Conservation (phyloP, 129 eudicot genomes). For the Deinandra increscens region DNA sequence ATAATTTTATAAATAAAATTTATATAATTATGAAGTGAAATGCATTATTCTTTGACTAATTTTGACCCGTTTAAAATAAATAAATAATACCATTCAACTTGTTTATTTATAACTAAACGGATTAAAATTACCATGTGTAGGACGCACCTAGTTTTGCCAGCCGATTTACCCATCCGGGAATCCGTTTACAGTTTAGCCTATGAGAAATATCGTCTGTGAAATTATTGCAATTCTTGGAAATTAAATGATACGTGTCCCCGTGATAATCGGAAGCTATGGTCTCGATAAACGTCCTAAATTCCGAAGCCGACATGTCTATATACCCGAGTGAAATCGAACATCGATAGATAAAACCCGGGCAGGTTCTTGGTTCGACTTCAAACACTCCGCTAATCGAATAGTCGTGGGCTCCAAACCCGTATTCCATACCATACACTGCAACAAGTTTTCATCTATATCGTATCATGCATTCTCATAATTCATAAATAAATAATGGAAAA, state of each 20-base stretch:
- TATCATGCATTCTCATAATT: too few species aligned
- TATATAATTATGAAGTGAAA: too few species aligned
- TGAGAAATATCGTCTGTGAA: constrained; percentile 65
- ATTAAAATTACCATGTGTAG: not conserved
- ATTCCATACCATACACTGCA: constrained; percentile 81
- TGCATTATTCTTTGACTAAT: too few species aligned
- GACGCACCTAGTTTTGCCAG: constrained; percentile 60
- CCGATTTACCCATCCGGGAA: constrained; percentile 86
- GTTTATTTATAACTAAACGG: not conserved
- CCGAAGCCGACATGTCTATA: constrained; percentile 48
- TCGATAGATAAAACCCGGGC: constrained; percentile 81
- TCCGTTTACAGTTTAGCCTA: constrained; percentile 53
- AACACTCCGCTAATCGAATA: constrained; percentile 79
- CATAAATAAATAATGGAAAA: too few species aligned
- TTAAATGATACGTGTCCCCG: constrained; percentile 79
- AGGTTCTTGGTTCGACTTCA: constrained; percentile 77
- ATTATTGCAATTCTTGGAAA: constrained; percentile 79
- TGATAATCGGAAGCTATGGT: constrained; percentile 71
- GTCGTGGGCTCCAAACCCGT: constrained; percentile 85
- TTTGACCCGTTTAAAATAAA: too few species aligned
- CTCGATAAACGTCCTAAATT: constrained; percentile 57
- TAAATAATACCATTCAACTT: too few species aligned
- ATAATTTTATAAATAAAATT: too few species aligned
- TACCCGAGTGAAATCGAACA: constrained; percentile 62
- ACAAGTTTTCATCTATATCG: too few species aligned